Conservation (phyloP, 805 yeast genomes). For the Saturnispora quitensis region DNA sequence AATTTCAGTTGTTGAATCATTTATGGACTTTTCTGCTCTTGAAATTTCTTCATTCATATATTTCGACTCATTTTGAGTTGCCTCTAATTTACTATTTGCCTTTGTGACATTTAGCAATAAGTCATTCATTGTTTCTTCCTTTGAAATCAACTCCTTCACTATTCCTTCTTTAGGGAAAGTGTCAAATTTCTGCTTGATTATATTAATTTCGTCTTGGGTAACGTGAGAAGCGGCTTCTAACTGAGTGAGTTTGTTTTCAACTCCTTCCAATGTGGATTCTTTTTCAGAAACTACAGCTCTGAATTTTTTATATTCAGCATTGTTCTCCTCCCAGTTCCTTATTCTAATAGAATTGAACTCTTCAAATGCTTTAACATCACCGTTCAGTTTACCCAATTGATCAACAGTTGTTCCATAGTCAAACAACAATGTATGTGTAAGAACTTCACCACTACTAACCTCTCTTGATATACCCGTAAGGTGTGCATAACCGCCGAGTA, state of each 20-base stretch:
- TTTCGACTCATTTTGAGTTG: slow-evolving; percentile 47
- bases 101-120: slow-evolving; percentile 38
- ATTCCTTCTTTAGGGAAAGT: slow-evolving; percentile 8
- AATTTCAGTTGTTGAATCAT: slow-evolving; percentile 34
- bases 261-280: slow-evolving; percentile 23
- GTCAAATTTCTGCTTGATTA: slow-evolving; percentile 2
- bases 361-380: slow-evolving; percentile 40
- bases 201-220: slow-evolving; percentile 12
- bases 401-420: slow-evolving; percentile 41
- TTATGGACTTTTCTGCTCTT: slow-evolving; percentile 42
- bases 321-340: slow-evolving; percentile 34
- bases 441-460: slow-evolving; percentile 24
- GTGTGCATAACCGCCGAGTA: slow-evolving; percentile 29
- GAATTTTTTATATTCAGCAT: slow-evolving; percentile 37
- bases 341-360: slow-evolving; percentile 32
- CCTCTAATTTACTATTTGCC: slow-evolving; percentile 35
- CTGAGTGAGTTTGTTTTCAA: slow-evolving; percentile 15
- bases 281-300: slow-evolving; percentile 36
- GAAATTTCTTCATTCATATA: slow-evolving; percentile 55
- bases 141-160: slow-evolving; percentile 23
- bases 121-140: slow-evolving; percentile 35
- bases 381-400: slow-evolving; percentile 33
- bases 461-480: slow-evolving; percentile 30
- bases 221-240: slow-evolving; percentile 11
- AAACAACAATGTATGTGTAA: slow-evolving; percentile 58